Percentiles rank a stretch among this genome's conserved stretches.
These are phyloP conservation scores for Calonectria multiphialidica DNA, from an alignment of 2,329 filamentous ascomycete species.

Conservation along the genomic window DNA sequence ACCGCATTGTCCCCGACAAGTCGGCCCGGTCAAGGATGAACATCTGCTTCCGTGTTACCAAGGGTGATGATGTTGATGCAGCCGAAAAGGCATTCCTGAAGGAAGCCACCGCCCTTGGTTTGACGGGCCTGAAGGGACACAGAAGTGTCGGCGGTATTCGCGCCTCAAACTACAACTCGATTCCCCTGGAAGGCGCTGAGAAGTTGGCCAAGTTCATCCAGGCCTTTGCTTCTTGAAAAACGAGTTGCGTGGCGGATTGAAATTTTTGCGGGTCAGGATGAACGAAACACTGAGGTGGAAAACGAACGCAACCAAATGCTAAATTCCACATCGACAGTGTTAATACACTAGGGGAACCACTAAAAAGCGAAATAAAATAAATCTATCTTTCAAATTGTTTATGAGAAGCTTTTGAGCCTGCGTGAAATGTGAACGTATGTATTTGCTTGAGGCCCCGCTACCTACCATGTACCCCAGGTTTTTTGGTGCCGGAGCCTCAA, in stretches of 20 bases:
- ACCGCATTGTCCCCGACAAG: conserved; percentile 82
- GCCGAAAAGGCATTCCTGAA: conserved; percentile 86
- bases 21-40: conserved; percentile 89
- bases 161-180: conserved; percentile 90
- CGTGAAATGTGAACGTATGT: not conserved
- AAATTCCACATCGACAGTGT: conserved; percentile 39
- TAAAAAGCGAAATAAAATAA: conserved; percentile 1
- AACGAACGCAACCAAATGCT: conserved; percentile 28
- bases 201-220: conserved; percentile 75
- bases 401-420: not conserved
- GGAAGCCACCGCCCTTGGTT: conserved; percentile 73
- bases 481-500: conserved; percentile 7
- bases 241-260: not conserved
- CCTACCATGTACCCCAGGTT: conserved; percentile 21
- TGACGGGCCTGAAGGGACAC: conserved; percentile 90
- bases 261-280: conserved; percentile 6
- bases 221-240: conserved; percentile 55
- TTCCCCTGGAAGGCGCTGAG: conserved; percentile 75
- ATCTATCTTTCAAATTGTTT: not conserved
- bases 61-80: conserved; percentile 70
- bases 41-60: conserved; percentile 86
- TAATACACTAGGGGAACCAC: not conserved
- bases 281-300: not conserved
- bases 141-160: conserved; percentile 79
- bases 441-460: not conserved